These are phyloP conservation scores for Solanum tacnaense DNA, from an alignment of 257 asterid species.

Conservation along the genomic window DNA sequence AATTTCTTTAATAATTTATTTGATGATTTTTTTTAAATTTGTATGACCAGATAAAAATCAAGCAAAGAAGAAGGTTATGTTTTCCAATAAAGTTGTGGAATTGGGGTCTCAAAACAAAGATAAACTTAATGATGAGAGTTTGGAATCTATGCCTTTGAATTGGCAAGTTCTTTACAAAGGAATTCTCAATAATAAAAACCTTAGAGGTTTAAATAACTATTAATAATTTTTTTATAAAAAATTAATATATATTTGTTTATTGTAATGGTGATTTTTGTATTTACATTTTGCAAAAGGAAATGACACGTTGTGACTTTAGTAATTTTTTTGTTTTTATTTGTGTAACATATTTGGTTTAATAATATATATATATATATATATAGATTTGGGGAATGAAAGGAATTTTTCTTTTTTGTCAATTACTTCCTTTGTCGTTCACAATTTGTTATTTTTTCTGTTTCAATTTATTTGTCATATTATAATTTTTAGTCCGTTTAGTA, in stretches of 20 bases:
- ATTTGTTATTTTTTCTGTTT: no score
- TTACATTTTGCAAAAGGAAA: neutral
- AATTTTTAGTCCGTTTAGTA: no score
- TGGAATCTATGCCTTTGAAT: conserved; percentile 54
- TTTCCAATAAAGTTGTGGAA: conserved; percentile 19
- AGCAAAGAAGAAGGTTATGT: conserved; percentile 41
- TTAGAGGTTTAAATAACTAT: conserved; percentile 11
- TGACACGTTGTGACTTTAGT: neutral
- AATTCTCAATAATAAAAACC: conserved; percentile 35
- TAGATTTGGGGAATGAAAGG: neutral
- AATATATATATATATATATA: neutral
- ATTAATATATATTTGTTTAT: no score
- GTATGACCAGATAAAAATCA: conserved; percentile 18
- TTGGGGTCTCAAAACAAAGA: neutral
- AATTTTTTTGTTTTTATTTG: neutral
- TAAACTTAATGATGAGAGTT: conserved; percentile 12
- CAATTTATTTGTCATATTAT: neutral
- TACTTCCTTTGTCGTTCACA: no score
- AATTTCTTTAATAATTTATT: neutral
- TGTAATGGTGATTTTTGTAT: neutral
- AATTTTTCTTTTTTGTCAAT: neutral
- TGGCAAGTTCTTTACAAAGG: conserved; percentile 76
- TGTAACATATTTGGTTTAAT: neutral
- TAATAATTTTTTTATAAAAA: neutral
- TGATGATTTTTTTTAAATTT: neutral